Percentiles rank a stretch among this genome's conserved stretches.
Evolutionary conservation across 2,329 filamentous ascomycete genomes (phyloP).

Genomic region (Claviceps pusilla): DNA sequence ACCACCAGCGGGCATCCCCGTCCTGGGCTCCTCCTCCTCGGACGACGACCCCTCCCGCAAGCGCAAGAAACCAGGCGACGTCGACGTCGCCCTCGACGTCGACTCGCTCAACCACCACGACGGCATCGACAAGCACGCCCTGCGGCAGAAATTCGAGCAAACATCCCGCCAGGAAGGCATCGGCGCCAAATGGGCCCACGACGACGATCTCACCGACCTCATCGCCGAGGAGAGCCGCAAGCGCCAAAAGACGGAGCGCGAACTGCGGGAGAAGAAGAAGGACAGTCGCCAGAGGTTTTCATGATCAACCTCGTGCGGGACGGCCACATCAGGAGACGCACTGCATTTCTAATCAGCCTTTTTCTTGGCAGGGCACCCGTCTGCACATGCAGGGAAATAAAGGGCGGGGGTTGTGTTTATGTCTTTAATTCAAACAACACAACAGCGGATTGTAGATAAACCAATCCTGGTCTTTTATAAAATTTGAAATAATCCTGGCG

Average conservation of each 20-base stretch:
- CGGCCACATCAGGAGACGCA: too few relatives aligned
- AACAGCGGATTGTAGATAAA: too few relatives aligned
- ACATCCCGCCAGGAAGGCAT: conserved; percentile 49
- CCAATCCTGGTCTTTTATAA: too few relatives aligned
- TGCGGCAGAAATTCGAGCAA: conserved; percentile 67
- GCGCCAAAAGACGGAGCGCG: conserved; percentile 74
- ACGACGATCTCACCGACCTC: conserved; percentile 90
- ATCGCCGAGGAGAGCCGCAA: conserved; percentile 88
- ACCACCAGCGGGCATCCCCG: conserved; percentile 37
- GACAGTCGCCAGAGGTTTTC: conserved; percentile 35
- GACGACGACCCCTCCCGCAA: conserved; percentile 64
- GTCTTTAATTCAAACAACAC: too few relatives aligned
- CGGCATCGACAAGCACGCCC: conserved; percentile 69
- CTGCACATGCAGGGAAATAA: too few relatives aligned
- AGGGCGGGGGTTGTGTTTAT: too few relatives aligned
- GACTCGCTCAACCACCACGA: conserved; percentile 63
- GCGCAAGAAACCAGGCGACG: conserved; percentile 89
- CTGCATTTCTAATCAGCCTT: too few relatives aligned
- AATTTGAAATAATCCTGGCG: background rate
- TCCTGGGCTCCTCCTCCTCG: conserved; percentile 54
- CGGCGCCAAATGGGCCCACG: conserved; percentile 55
- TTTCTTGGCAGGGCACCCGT: too few relatives aligned
- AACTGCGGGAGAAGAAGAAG: conserved; percentile 53
- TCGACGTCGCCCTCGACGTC: conserved; percentile 82
- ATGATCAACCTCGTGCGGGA: too few relatives aligned